These are phyloP conservation scores for Phytophthora cryptogea DNA, from an alignment of 352 stramenopile genomes.

Conservation along the genomic window DNA sequence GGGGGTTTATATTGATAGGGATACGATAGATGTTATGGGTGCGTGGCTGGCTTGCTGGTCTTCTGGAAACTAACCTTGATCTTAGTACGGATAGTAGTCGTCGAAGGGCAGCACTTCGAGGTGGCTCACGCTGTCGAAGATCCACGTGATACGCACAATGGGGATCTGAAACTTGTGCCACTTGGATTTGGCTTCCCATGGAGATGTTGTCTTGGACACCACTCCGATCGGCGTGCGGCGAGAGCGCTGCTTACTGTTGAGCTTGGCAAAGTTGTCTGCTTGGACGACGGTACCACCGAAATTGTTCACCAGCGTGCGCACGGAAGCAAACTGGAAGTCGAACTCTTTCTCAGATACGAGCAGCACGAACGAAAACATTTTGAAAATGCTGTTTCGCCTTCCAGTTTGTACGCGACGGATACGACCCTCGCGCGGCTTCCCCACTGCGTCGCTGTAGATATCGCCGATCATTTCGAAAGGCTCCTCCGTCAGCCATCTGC, in stretches of 20 bases:
- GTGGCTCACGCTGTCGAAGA: constrained; percentile 89
- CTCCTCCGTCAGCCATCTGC: constrained; percentile 70
- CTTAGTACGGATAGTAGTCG: constrained; percentile 86
- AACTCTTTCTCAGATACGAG: constrained; percentile 72
- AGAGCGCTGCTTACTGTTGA: constrained; percentile 25
- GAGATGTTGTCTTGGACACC: constrained; percentile 71
- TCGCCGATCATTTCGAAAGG: constrained; percentile 81
- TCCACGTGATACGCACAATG: constrained; percentile 87
- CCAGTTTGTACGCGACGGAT: constrained; percentile 52
- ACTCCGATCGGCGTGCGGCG: constrained; percentile 63
- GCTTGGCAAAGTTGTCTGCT: constrained; percentile 29
- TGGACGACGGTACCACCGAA: constrained; percentile 67
- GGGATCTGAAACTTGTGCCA: constrained; percentile 77
- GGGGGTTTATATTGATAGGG: neutral
- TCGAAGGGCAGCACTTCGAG: constrained; percentile 83
- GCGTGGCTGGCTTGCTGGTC: neutral
- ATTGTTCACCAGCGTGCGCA: constrained; percentile 62
- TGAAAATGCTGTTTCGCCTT: constrained; percentile 78
- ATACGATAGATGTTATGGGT: constrained; percentile 1
- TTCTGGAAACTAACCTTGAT: neutral
- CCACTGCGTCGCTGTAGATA: constrained; percentile 74
- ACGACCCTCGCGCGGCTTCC: constrained; percentile 70
- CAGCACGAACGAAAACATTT: constrained; percentile 73
- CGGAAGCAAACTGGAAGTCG: constrained; percentile 71
- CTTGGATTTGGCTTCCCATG: constrained; percentile 53